These are phyloP conservation scores for Kodamaea sp. DNA, from an alignment of 1,139 yeast genomes.

Conservation along the genomic window DNA sequence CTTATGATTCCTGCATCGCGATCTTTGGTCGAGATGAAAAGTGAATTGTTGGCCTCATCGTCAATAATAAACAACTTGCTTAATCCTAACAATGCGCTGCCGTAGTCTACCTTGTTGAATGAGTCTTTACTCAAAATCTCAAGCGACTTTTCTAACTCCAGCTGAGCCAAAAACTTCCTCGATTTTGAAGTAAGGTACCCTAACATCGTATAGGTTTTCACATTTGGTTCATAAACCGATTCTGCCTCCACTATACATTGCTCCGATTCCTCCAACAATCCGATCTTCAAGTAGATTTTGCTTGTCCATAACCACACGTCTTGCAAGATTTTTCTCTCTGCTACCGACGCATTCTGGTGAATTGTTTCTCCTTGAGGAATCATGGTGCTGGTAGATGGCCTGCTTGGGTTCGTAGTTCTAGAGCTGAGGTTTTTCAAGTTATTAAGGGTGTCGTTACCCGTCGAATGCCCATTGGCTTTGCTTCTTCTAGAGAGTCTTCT, in stretches of 20 bases:
- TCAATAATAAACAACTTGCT: slow-evolving; percentile 55
- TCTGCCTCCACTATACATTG: slow-evolving; percentile 78
- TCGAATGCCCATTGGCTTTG: background rate
- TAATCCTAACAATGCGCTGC: slow-evolving; percentile 67
- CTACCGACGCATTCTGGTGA: background rate
- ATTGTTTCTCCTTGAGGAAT: slow-evolving; percentile 3
- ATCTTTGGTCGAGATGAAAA: slow-evolving; percentile 51
- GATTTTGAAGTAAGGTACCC: slow-evolving; percentile 50
- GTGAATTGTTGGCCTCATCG: slow-evolving; percentile 33
- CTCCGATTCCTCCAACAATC: slow-evolving; percentile 60
- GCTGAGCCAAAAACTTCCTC: slow-evolving; percentile 52
- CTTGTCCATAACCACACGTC: slow-evolving; percentile 77
- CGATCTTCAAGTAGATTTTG: slow-evolving; percentile 60
- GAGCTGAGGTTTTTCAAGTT: slow-evolving; percentile 5
- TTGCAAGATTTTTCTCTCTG: slow-evolving; percentile 44
- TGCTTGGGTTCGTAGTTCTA: background rate
- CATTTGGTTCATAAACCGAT: slow-evolving; percentile 47
- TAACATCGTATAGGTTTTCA: slow-evolving; percentile 54
- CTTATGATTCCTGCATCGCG: slow-evolving; percentile 66
- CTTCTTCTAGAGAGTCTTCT: slow-evolving; percentile 8
- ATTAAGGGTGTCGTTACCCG: slow-evolving; percentile 2
- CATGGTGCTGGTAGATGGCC: background rate
- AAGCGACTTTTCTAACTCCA: slow-evolving; percentile 69
- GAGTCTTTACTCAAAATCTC: slow-evolving; percentile 32
- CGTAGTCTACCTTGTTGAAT: slow-evolving; percentile 40